Evolutionary conservation across 768 basidiomycete genomes (phyloP).

Genomic region (Suillus weaverae): DNA sequence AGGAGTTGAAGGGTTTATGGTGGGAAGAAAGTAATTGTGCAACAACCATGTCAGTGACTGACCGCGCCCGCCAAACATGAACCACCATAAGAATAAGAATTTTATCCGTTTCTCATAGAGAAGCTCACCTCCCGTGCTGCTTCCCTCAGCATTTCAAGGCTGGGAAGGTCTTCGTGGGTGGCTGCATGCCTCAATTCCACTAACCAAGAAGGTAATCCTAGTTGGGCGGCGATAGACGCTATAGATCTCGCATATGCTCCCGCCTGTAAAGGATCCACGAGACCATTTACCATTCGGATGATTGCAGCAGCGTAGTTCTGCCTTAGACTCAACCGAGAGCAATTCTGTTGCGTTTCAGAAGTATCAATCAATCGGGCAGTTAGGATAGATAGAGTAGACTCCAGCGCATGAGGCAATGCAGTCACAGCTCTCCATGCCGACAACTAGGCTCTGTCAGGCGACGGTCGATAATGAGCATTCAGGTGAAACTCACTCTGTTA

Average conservation of each 20-base stretch:
- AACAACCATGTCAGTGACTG: constrained; percentile 85
- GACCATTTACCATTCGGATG: constrained; percentile 88
- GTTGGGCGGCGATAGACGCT: constrained; percentile 79
- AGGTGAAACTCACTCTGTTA: constrained; percentile 51
- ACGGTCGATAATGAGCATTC: constrained; percentile 1
- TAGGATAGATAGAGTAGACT: constrained; percentile 66
- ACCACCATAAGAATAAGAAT: constrained; percentile 11
- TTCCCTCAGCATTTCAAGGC: constrained; percentile 73
- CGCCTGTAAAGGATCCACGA: constrained; percentile 91
- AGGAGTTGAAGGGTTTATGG: constrained; percentile 53
- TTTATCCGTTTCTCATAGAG: constrained; percentile 16
- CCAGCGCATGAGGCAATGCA: constrained; percentile 78
- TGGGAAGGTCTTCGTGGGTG: constrained; percentile 94
- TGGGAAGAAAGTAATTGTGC: constrained; percentile 82
- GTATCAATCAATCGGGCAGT: constrained; percentile 59
- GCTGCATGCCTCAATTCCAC: constrained; percentile 94
- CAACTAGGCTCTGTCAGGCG: constrained; percentile 44
- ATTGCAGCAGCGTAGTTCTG: constrained; percentile 81
- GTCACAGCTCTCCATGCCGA: constrained; percentile 79
- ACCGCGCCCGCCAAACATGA: neutral
- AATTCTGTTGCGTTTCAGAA: constrained; percentile 16
- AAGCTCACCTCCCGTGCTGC: constrained; percentile 65
- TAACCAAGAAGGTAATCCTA: constrained; percentile 84
- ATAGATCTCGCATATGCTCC: constrained; percentile 91
- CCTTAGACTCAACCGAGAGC: constrained; percentile 53